These are phyloP conservation scores for Amanita brunnescens DNA, from an alignment of 768 basidiomycete species.

Conservation along the genomic window DNA sequence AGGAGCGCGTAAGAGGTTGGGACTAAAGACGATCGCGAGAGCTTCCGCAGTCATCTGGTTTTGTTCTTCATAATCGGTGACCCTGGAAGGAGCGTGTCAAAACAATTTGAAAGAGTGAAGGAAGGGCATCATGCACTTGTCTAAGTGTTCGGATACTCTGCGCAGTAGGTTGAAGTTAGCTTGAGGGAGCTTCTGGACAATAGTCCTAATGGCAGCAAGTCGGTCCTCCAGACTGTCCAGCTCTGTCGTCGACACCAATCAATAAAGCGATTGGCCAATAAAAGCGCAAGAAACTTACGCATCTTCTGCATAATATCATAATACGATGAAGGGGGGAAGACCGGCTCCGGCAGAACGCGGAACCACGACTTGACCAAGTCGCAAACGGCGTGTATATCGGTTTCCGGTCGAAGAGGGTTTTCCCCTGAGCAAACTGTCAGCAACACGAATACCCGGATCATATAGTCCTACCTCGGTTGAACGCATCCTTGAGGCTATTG, in stretches of 20 bases:
- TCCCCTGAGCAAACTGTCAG: constrained; percentile 33
- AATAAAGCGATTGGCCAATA: constrained; percentile 2
- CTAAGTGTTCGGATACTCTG: constrained; percentile 77
- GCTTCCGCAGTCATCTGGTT: constrained; percentile 89
- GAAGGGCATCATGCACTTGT: constrained; percentile 42
- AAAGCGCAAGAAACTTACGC: constrained; percentile 35
- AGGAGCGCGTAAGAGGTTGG: constrained; percentile 68
- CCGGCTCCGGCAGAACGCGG: constrained; percentile 69
- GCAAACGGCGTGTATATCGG: constrained; percentile 77
- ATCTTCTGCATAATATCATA: constrained; percentile 61
- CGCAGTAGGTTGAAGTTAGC: constrained; percentile 73
- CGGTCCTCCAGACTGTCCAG: constrained; percentile 62
- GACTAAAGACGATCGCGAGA: constrained; percentile 80
- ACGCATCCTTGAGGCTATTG: constrained; percentile 58
- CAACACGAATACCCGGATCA: background rate
- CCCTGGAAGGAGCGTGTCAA: constrained; percentile 29
- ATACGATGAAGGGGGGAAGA: constrained; percentile 67
- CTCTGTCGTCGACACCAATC: constrained; percentile 29
- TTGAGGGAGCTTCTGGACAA: constrained; percentile 63
- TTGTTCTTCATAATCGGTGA: constrained; percentile 81
- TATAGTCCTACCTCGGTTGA: constrained; percentile 50
- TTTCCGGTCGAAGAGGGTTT: constrained; percentile 45
- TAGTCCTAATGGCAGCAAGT: constrained; percentile 50
- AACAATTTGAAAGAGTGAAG: background rate
- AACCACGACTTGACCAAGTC: constrained; percentile 85